A percentile compares a stretch with the other conserved stretches of the same genome.
phyloP scores from a whole-genome alignment of 2,329 filamentous ascomycete genomes.

The Pochonia chlamydosporia region DNA sequence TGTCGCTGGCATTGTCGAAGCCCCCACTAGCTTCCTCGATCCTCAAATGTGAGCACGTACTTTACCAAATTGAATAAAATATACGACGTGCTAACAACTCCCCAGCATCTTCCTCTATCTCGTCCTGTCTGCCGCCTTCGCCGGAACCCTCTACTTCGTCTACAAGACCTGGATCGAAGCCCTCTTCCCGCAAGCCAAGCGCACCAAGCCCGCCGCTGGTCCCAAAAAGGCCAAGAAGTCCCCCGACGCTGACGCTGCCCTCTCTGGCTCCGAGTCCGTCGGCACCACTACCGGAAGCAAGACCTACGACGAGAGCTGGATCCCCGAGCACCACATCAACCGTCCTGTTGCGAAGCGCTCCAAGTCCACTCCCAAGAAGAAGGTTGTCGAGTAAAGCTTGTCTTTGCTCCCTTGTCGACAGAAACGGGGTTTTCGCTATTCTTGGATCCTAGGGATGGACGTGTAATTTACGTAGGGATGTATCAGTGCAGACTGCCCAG shows the following conservation, averaged over 20 bases:
- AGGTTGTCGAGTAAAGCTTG: constrained; percentile 22
- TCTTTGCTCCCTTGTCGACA: constrained; percentile 10
- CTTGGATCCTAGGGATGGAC: too few species aligned
- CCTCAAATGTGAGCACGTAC: constrained; percentile 70
- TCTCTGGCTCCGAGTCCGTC: constrained; percentile 65
- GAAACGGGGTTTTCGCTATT: too few species aligned
- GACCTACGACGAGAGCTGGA: constrained; percentile 89
- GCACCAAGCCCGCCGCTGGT: constrained; percentile 44
- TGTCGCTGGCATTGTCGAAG: constrained; percentile 80
- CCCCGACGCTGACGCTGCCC: constrained; percentile 53
- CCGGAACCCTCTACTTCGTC: constrained; percentile 84
- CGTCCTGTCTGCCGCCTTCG: constrained; percentile 74
- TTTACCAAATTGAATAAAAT: too few species aligned
- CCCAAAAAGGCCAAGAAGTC: constrained; percentile 58
- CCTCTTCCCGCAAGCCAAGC: constrained; percentile 87
- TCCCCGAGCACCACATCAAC: constrained; percentile 83
- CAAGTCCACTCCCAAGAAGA: constrained; percentile 51
- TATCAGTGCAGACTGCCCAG: too few species aligned
- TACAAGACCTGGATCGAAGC: constrained; percentile 97
- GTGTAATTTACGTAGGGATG: too few species aligned
- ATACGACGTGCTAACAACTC: background rate
- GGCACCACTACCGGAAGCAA: constrained; percentile 64
- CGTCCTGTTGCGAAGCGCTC: constrained; percentile 67
- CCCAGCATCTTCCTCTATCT: constrained; percentile 93
- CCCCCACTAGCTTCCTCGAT: constrained; percentile 86